These are phyloP conservation scores for Spongospora subterranea DNA, from an alignment of 208 protist species.

Conservation along the genomic window DNA sequence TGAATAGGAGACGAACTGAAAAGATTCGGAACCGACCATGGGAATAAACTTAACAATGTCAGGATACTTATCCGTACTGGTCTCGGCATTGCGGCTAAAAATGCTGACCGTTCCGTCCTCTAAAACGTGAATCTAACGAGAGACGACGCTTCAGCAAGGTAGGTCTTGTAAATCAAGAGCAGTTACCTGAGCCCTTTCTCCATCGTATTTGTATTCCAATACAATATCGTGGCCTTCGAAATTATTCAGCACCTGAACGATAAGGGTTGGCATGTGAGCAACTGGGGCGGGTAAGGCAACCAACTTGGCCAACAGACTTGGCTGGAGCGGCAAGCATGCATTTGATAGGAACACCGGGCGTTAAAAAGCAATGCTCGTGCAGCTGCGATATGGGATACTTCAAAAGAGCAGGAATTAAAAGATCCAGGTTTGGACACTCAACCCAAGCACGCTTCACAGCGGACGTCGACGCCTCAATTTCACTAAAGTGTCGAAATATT, in stretches of 20 bases:
- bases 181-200: slow-evolving; percentile 67
- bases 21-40: not conserved
- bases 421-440: slow-evolving; percentile 79
- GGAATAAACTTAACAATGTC: slow-evolving; percentile 41
- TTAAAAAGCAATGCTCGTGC: slow-evolving; percentile 68
- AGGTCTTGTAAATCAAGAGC: not conserved
- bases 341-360: slow-evolving; percentile 65
- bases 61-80: slow-evolving; percentile 93
- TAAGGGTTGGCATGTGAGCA: not conserved
- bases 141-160: too few relatives aligned
- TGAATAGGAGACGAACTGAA: not conserved
- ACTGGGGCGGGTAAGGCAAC: not conserved
- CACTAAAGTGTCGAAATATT: slow-evolving; percentile 60
- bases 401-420: slow-evolving; percentile 70
- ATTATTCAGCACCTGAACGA: slow-evolving; percentile 63
- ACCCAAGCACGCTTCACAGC: slow-evolving; percentile 72
- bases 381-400: slow-evolving; percentile 67
- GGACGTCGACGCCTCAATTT: slow-evolving; percentile 9
- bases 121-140: slow-evolving; percentile 69
- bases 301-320: slow-evolving; percentile 73
- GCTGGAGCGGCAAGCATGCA: slow-evolving; percentile 98
- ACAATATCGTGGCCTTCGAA: slow-evolving; percentile 83
- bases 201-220: slow-evolving; percentile 99
- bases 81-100: slow-evolving; percentile 96
- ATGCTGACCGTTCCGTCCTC: slow-evolving; percentile 82